Conservation (phyloP, 2,329 filamentous ascomycete genomes). For the Lecanoromycetidae sp. region DNA sequence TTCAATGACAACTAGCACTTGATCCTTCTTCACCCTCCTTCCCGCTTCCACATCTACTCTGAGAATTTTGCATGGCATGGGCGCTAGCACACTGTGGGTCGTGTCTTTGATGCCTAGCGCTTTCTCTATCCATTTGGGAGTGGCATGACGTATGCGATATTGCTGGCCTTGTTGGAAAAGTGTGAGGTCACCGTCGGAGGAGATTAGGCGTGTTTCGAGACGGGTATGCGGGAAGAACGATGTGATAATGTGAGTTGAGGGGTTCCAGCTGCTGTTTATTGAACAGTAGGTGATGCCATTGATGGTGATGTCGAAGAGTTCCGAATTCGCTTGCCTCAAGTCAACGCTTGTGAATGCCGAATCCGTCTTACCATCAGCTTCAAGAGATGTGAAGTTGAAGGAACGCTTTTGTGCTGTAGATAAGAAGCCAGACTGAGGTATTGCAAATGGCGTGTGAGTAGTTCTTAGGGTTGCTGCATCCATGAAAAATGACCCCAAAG, state of each 20-base stretch:
- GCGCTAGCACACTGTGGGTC: constrained; percentile 71
- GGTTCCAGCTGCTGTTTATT: constrained; percentile 38
- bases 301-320: constrained; percentile 39
- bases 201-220: constrained; percentile 65
- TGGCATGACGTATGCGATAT: constrained; percentile 42
- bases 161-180: constrained; percentile 61
- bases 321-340: constrained; percentile 39
- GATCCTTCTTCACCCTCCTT: constrained; percentile 69
- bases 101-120: constrained; percentile 72
- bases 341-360: constrained; percentile 33
- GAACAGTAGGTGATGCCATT: constrained; percentile 28
- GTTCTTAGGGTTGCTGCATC: constrained; percentile 28
- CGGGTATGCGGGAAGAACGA: constrained; percentile 74
- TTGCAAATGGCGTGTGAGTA: constrained; percentile 21
- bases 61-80: constrained; percentile 95
- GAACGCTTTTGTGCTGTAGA: constrained; percentile 52
- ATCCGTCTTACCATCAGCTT: constrained; percentile 32
- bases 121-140: constrained; percentile 73
- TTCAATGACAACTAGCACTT: constrained; percentile 79
- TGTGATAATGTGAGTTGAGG: constrained; percentile 42
- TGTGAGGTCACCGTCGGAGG: constrained; percentile 40
- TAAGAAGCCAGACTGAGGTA: constrained; percentile 44
- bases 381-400: constrained; percentile 41
- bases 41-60: constrained; percentile 79
- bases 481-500: constrained; percentile 56